phyloP scores from a whole-genome alignment of 164 flowering plant species.

The Tetracentron sinense region DNA sequence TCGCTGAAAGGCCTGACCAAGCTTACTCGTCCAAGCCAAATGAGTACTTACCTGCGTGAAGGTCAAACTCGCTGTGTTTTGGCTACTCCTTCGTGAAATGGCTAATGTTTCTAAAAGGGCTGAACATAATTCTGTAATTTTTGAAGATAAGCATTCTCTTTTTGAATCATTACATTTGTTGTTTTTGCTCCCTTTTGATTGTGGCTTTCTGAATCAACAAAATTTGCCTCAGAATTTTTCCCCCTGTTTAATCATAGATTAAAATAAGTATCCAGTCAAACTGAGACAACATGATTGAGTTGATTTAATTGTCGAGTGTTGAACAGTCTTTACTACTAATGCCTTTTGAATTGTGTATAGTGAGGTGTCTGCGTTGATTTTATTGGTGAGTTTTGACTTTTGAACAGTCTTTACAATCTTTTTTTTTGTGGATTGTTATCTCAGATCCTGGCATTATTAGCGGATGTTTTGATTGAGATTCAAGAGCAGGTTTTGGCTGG shows the following conservation, averaged over 20 bases:
- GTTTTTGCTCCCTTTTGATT: no score
- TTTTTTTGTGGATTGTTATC: slow-evolving; percentile 9
- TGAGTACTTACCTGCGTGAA: not conserved
- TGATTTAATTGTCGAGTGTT: no score
- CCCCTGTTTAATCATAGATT: no score
- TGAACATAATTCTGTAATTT: slow-evolving; percentile 4
- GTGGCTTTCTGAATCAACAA: no score
- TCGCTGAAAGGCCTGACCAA: no score
- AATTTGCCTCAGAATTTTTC: no score
- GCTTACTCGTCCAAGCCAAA: no score
- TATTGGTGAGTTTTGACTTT: not conserved
- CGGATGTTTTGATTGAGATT: slow-evolving; percentile 77
- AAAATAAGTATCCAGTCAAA: not conserved
- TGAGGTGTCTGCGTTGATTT: not conserved
- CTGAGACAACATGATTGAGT: no score
- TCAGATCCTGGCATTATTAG: slow-evolving; percentile 77
- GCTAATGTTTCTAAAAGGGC: not conserved
- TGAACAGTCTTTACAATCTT: not conserved
- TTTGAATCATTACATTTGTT: no score
- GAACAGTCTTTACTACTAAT: no score
- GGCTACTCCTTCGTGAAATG: not conserved
- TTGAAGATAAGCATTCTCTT: no score
- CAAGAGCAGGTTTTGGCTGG: slow-evolving; percentile 69
- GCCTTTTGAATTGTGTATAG: no score
- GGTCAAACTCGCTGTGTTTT: not conserved